A percentile compares a stretch with the other conserved stretches of the same genome.
Evolutionary conservation across 768 basidiomycete genomes (phyloP).

Genomic region (Chalciporus piperatus): DNA sequence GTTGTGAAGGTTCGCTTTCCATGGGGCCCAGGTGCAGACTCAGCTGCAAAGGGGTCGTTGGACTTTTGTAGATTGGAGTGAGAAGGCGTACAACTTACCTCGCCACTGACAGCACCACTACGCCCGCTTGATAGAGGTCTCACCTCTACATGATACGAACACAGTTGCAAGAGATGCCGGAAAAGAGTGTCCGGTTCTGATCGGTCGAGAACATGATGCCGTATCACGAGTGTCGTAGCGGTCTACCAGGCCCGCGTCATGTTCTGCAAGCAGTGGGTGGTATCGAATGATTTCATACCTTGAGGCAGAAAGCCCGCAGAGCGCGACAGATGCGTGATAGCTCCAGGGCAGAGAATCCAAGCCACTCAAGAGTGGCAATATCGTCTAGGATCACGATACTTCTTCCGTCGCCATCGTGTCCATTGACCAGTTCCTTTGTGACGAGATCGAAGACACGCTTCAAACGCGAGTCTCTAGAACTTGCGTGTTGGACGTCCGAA

Average conservation of each 20-base stretch:
- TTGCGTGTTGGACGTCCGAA: constrained; percentile 8
- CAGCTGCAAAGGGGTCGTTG: constrained; percentile 38
- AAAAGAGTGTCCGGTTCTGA: constrained; percentile 61
- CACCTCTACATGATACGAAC: constrained; percentile 70
- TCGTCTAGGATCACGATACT: constrained; percentile 69
- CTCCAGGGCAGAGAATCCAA: constrained; percentile 53
- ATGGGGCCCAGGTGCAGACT: constrained; percentile 59
- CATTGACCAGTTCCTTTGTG: constrained; percentile 22
- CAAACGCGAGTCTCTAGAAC: constrained; percentile 16
- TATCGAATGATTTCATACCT: constrained; percentile 36
- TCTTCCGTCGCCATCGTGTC: constrained; percentile 8
- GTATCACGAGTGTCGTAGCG: constrained; percentile 54
- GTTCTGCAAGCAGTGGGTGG: background rate
- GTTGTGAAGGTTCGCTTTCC: constrained; percentile 30
- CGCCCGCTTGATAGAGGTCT: constrained; percentile 68
- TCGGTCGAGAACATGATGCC: constrained; percentile 58
- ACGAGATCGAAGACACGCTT: constrained; percentile 38
- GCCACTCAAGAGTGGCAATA: constrained; percentile 66
- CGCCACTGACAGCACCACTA: constrained; percentile 76
- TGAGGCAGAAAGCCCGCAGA: constrained; percentile 50
- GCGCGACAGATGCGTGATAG: constrained; percentile 60
- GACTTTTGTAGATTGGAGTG: background rate
- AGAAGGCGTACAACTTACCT: constrained; percentile 41
- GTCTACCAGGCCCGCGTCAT: constrained; percentile 33
- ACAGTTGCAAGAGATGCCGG: constrained; percentile 56